Evolutionary conservation across 805 yeast genomes (phyloP).

Genomic region (Starmerella sp.): DNA sequence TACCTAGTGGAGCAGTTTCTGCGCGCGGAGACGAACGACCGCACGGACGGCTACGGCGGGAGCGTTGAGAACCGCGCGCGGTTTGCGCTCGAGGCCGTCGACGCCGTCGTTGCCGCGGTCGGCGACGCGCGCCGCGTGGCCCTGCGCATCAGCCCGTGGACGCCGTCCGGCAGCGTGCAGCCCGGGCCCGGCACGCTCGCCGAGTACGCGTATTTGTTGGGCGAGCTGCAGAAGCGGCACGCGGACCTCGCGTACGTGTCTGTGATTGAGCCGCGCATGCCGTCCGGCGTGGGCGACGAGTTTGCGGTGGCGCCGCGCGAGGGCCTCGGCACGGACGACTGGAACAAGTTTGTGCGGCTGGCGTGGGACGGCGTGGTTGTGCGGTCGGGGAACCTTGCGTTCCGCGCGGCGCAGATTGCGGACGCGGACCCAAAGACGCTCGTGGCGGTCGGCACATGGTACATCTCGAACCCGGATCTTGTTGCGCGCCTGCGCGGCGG

Average conservation of each 20-base stretch:
- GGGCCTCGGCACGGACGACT: slow-evolving; percentile 17
- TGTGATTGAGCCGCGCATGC: slow-evolving; percentile 38
- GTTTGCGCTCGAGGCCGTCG: slow-evolving; percentile 41
- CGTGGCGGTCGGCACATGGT: slow-evolving; percentile 36
- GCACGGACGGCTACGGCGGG: slow-evolving; percentile 58
- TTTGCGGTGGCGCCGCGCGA: neutral
- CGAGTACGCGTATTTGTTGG: slow-evolving; percentile 34
- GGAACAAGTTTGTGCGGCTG: slow-evolving; percentile 18
- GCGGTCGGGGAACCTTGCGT: slow-evolving; percentile 18
- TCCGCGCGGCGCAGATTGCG: neutral
- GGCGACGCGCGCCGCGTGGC: slow-evolving; percentile 33
- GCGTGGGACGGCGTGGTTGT: slow-evolving; percentile 21
- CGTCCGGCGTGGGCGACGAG: slow-evolving; percentile 6
- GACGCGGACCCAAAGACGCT: slow-evolving; percentile 17
- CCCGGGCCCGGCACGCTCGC: slow-evolving; percentile 28
- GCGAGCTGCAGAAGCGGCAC: slow-evolving; percentile 27
- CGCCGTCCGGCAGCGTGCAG: slow-evolving; percentile 29
- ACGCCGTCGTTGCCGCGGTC: slow-evolving; percentile 39
- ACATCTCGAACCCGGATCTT: slow-evolving; percentile 47
- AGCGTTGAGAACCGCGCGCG: slow-evolving; percentile 46
- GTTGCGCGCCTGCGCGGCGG: slow-evolving; percentile 33
- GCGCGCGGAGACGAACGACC: slow-evolving; percentile 36
- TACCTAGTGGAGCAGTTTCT: slow-evolving; percentile 42
- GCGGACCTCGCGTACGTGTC: slow-evolving; percentile 36
- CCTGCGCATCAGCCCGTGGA: slow-evolving; percentile 33